Percentiles rank a stretch among this genome's conserved stretches.
Conservation (phyloP, 1,284 basidiomycete species). For the Leccinum pseudoinsigne region DNA sequence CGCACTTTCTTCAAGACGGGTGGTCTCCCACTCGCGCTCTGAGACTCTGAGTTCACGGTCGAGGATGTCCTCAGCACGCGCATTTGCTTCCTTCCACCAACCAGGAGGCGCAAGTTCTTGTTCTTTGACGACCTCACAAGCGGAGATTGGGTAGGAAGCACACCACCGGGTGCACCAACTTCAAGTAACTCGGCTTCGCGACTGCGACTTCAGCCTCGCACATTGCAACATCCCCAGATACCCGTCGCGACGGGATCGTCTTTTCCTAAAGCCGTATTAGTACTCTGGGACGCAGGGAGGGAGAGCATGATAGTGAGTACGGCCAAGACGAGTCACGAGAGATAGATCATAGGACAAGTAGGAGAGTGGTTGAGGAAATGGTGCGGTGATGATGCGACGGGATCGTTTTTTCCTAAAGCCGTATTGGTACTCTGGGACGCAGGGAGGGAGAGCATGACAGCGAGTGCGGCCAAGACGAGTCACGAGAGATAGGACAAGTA, state of each 20-base stretch:
- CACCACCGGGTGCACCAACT: slow-evolving; percentile 73
- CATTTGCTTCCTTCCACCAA: slow-evolving; percentile 62
- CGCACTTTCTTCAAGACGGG: slow-evolving; percentile 72
- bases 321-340: slow-evolving; percentile 59
- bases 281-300: slow-evolving; percentile 52
- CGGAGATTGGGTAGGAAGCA: slow-evolving; percentile 36
- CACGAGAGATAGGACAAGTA: slow-evolving; percentile 66
- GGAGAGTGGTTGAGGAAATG: slow-evolving; percentile 84
- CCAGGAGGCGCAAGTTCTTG: slow-evolving; percentile 72
- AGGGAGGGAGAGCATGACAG: slow-evolving; percentile 82
- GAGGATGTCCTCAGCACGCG: slow-evolving; percentile 74
- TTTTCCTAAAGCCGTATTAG: slow-evolving; percentile 30
- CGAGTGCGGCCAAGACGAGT: slow-evolving; percentile 76
- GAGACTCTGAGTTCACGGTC: slow-evolving; percentile 81
- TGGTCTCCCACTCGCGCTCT: slow-evolving; percentile 79
- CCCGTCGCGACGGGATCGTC: slow-evolving; percentile 48
- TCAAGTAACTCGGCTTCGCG: slow-evolving; percentile 76
- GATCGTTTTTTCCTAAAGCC: slow-evolving; percentile 37
- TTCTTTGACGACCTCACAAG: slow-evolving; percentile 78
- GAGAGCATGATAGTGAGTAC: slow-evolving; percentile 85
- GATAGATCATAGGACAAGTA: slow-evolving; percentile 66
- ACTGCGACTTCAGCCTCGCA: slow-evolving; percentile 81
- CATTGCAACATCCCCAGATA: slow-evolving; percentile 67
- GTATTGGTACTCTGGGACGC: slow-evolving; percentile 38
- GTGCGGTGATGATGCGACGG: slow-evolving; percentile 71